These are phyloP conservation scores for Curvularia eragrostidis DNA, from an alignment of 2,329 filamentous ascomycete genomes.

Conservation along the genomic window DNA sequence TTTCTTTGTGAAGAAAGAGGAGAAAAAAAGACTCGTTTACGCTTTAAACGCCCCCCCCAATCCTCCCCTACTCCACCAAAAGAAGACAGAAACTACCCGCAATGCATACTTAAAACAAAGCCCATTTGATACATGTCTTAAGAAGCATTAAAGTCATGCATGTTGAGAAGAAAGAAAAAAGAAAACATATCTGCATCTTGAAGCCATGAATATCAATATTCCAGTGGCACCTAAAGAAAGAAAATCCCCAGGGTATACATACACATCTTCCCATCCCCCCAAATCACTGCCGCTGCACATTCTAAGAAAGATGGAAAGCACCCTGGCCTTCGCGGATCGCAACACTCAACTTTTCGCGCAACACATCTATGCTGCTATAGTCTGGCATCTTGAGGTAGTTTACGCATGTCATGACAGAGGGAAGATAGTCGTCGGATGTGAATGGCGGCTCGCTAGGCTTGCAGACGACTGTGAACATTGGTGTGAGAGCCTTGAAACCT, in stretches of 20 bases:
- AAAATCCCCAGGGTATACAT: conserved; percentile 9
- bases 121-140: neutral
- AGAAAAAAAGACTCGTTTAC: neutral
- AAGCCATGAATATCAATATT: conserved; percentile 10
- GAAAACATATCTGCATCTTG: neutral
- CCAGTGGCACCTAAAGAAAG: conserved; percentile 2
- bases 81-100: neutral
- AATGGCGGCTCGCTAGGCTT: conserved; percentile 97
- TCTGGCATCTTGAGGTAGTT: conserved; percentile 98
- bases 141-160: neutral
- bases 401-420: conserved; percentile 99
- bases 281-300: neutral
- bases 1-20: no score
- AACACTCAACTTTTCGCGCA: conserved; percentile 78
- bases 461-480: conserved; percentile 99
- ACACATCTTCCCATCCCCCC: neutral
- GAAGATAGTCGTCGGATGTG: conserved; percentile 95
- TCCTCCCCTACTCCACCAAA: neutral
- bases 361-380: conserved; percentile 78
- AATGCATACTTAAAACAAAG: neutral
- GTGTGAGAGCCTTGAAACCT: conserved; percentile 97
- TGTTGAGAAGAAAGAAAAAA: neutral
- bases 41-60: neutral
- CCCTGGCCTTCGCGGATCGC: conserved; percentile 96
- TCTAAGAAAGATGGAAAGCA: conserved; percentile 90